Evolutionary conservation across 805 yeast species (phyloP), one percentile per base, ranked within the genome.

Genomic region (Saccharomycopsis babjevae): DNA sequence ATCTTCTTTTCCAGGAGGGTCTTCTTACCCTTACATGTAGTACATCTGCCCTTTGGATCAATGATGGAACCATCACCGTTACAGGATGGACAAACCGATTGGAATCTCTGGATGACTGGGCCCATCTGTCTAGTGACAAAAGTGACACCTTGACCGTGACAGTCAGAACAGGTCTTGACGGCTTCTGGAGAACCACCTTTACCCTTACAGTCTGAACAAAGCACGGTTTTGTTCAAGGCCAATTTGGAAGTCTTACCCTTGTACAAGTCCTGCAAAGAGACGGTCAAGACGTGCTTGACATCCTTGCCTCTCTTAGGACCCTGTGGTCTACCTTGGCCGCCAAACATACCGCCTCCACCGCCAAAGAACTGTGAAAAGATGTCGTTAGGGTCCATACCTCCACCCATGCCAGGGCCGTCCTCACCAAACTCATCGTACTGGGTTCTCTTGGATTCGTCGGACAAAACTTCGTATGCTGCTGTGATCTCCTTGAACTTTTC

Each of bases 41-140:
- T 83, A 84, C 99, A 94, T 70, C 91, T 83, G 76, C 90, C 97
- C 77, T 87, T 87, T 59, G 92, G 81, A 73, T 87, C 84, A 71
- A 91, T 82, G 66, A 86, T 87, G 74, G 88, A 93, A 73, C 99
- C 99, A 63, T 86, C 80, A 72, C 98, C 99, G 67, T 83, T 77
- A 84, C 99, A 94, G 62, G 76, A 85, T 68, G 88, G 93, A 87
- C 99, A 94, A 59, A 84, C 85, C 55, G 96, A 84, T 79, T 94
- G 98, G 84, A 89, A 89, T 81, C 97, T 88, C 79, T 94, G 99
- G 70, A 94, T 88, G 92, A 94, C 90, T 67, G 97, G 97, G 68
- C 99, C 99, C 97, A 94, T 92, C 77, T 94, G 98, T 79, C 96
- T 88, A 59, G 97, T 89, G 67, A 91, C 87, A 67, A 93, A 86